phyloP scores from a whole-genome alignment of 768 basidiomycete species.

The Mycena pura region DNA sequence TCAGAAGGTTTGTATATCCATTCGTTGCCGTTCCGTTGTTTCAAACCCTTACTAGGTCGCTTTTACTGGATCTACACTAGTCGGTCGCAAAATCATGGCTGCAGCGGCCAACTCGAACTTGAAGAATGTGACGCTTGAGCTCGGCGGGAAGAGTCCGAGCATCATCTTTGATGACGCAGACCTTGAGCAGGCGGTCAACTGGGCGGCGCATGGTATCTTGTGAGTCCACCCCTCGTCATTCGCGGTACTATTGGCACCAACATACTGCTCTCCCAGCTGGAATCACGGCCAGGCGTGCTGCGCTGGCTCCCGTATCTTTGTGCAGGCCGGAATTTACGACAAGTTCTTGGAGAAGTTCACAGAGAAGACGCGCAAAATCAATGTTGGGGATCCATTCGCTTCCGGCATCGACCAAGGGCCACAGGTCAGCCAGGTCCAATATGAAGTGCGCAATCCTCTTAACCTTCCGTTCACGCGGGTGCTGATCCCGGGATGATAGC shows the following conservation, averaged over 20 bases:
- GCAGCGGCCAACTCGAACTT: constrained; percentile 69
- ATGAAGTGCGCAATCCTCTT: constrained; percentile 46
- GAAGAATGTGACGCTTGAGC: constrained; percentile 73
- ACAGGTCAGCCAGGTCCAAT: constrained; percentile 55
- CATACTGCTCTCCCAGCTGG: constrained; percentile 10
- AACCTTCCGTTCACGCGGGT: background rate
- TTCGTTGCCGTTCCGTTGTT: no score
- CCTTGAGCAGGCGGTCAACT: constrained; percentile 62
- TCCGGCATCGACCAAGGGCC: constrained; percentile 53
- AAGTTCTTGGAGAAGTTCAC: constrained; percentile 55
- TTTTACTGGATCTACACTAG: constrained; percentile 74
- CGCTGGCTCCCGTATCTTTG: constrained; percentile 57
- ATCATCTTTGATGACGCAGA: constrained; percentile 71
- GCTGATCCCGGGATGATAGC: constrained; percentile 37
- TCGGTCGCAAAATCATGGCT: constrained; percentile 69
- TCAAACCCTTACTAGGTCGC: constrained; percentile 51
- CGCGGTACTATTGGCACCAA: background rate
- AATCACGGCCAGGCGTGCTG: constrained; percentile 23
- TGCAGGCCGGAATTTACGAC: constrained; percentile 65
- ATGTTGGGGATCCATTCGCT: constrained; percentile 56
- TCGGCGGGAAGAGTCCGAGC: constrained; percentile 73
- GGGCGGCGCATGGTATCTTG: constrained; percentile 67
- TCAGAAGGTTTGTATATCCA: constrained; percentile 66
- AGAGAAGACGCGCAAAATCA: constrained; percentile 36
- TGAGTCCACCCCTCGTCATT: constrained; percentile 44